Conservation (phyloP, 164 flowering plant species). For the Vitis riparia region DNA sequence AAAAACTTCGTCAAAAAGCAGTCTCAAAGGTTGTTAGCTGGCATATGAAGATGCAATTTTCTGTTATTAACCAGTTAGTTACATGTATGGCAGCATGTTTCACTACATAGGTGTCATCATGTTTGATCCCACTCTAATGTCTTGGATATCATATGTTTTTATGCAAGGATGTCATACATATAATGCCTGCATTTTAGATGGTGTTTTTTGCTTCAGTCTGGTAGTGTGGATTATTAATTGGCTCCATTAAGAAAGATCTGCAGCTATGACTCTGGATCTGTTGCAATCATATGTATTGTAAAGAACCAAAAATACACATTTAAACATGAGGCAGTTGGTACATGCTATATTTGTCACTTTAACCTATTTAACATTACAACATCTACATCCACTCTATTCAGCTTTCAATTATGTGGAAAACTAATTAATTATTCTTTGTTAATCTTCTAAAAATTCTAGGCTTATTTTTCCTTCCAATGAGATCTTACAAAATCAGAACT, state of each 20-base stretch:
- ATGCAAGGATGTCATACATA: background rate
- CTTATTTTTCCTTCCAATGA: no score
- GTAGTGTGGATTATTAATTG: background rate
- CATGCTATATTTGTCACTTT: background rate
- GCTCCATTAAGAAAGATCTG: background rate
- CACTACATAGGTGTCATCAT: background rate
- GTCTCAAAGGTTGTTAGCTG: slow-evolving; percentile 72
- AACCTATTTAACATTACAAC: background rate
- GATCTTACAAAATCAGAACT: no score
- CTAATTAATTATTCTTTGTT: no score
- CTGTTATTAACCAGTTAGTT: slow-evolving; percentile 6
- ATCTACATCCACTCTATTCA: no score
- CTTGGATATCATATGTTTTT: background rate
- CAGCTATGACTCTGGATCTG: background rate
- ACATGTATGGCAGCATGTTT: no score
- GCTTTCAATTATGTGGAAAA: no score
- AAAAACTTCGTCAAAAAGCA: slow-evolving; percentile 92
- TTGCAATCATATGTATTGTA: background rate
- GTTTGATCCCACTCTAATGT: background rate
- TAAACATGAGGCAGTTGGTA: background rate
- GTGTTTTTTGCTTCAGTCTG: background rate
- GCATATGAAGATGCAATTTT: slow-evolving; percentile 2
- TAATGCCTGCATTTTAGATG: background rate
- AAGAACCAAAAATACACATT: background rate
- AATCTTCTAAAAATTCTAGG: no score